A percentile compares a stretch with the other conserved stretches of the same genome.
phyloP scores from a whole-genome alignment of 331 rosid genomes.

The Dryas integrifolia region DNA sequence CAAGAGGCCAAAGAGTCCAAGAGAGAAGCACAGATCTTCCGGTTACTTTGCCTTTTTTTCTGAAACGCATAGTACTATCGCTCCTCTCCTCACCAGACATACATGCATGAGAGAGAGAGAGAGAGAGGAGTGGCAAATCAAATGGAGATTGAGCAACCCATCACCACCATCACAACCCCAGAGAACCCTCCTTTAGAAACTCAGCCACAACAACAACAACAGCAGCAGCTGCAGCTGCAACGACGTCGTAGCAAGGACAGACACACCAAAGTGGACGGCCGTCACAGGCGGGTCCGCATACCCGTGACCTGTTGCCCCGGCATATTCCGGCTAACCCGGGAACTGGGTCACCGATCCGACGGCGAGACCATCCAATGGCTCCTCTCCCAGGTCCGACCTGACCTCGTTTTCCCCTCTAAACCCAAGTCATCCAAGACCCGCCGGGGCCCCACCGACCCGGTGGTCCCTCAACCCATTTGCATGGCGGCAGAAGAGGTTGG shows the following conservation, averaged over 20 bases:
- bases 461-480: neutral
- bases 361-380: constrained; percentile 32
- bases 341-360: constrained; percentile 30
- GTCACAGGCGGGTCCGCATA: constrained; percentile 25
- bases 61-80: no score
- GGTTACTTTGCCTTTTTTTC: no score
- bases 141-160: neutral
- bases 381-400: constrained; percentile 31
- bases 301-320: constrained; percentile 29
- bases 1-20: no score
- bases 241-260: constrained; percentile 22
- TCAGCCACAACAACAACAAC: neutral
- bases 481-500: neutral
- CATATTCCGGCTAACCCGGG: constrained; percentile 27
- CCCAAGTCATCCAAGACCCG: neutral
- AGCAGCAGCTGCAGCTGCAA: neutral
- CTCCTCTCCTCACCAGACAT: neutral
- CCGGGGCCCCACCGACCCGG: neutral
- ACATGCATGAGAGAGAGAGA: neutral
- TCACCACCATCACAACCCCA: neutral
- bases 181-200: neutral
- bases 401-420: constrained; percentile 12
- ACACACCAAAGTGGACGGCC: constrained; percentile 27
- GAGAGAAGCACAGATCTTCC: no score
- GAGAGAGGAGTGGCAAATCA: no score